These are phyloP conservation scores for Trichoderma koningiopsis DNA, from an alignment of 2,329 filamentous ascomycete species.

Conservation along the genomic window DNA sequence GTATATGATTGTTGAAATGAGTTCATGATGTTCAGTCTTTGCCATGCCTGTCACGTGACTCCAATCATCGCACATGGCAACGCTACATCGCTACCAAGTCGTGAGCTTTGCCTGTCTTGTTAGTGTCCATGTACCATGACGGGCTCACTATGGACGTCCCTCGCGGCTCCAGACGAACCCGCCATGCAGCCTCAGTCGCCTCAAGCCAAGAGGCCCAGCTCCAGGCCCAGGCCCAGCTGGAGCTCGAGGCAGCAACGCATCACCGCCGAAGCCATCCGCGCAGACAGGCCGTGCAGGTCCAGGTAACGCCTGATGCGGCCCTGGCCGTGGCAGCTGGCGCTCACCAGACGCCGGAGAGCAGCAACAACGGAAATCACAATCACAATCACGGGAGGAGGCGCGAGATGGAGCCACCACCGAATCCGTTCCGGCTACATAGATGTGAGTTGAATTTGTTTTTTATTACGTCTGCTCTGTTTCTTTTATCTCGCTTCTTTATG, in stretches of 20 bases:
- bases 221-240: slow-evolving; percentile 23
- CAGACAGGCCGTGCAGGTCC: slow-evolving; percentile 27
- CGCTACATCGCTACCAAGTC: not conserved
- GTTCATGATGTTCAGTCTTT: not conserved
- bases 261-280: slow-evolving; percentile 15
- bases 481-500: not conserved
- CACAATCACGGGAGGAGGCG: slow-evolving; percentile 30
- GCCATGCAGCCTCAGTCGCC: slow-evolving; percentile 35
- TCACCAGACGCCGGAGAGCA: slow-evolving; percentile 29
- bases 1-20: too few relatives aligned
- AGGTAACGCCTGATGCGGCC: slow-evolving; percentile 23
- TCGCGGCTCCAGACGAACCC: slow-evolving; percentile 38
- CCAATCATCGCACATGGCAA: not conserved
- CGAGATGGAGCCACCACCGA: slow-evolving; percentile 32
- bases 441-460: slow-evolving; percentile 33
- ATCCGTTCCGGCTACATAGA: slow-evolving; percentile 43
- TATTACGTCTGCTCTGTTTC: not conserved
- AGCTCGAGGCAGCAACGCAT: slow-evolving; percentile 21
- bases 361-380: not conserved
- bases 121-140: not conserved
- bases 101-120: not conserved
- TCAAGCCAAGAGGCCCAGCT: slow-evolving; percentile 24
- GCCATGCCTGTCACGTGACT: slow-evolving; percentile 16
- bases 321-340: slow-evolving; percentile 11
- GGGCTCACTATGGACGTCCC: slow-evolving; percentile 35